A percentile compares a stretch with the other conserved stretches of the same genome.
Conservation (phyloP, 108 stramenopile genomes). For the Cylindrotheca closterium region DNA sequence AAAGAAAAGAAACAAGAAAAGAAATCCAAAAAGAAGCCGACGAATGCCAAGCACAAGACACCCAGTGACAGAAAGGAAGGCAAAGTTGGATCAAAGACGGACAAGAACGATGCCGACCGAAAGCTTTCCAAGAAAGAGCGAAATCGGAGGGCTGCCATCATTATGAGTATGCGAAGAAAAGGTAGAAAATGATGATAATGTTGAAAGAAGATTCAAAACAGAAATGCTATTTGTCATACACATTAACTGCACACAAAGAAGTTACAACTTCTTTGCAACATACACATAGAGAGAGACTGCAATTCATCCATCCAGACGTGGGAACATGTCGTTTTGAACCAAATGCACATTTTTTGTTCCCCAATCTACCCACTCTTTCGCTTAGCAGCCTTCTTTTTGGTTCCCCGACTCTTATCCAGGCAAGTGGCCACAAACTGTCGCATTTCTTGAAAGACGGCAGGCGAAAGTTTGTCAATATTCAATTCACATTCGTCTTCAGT, state of each 20-base stretch:
- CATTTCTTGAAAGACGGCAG: constrained; percentile 79
- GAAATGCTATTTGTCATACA: too few relatives aligned
- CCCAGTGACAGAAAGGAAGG: background rate
- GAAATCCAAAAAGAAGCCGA: constrained; percentile 27
- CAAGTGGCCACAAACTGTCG: constrained; percentile 25
- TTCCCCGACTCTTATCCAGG: constrained; percentile 2
- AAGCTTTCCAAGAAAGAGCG: constrained; percentile 57
- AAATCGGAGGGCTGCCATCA: constrained; percentile 51
- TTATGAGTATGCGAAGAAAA: constrained; percentile 21
- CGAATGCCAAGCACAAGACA: constrained; percentile 8
- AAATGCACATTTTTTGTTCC: background rate
- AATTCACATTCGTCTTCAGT: constrained; percentile 92
- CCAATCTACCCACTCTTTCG: constrained; percentile 2
- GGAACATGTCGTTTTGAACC: background rate
- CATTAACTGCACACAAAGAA: too few relatives aligned
- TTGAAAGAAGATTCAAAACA: background rate
- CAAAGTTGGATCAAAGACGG: constrained; percentile 10
- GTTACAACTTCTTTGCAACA: too few relatives aligned
- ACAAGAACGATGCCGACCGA: constrained; percentile 18
- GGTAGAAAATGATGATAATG: background rate
- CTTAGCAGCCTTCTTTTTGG: constrained; percentile 45
- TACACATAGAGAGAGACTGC: too few relatives aligned
- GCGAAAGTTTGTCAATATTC: constrained; percentile 89
- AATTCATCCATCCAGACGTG: too few relatives aligned
- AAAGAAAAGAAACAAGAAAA: constrained; percentile 32